A percentile compares a stretch with the other conserved stretches of the same genome.
Evolutionary conservation across 139 green algal genomes (phyloP).

Genomic region (Pleodorina starrii): DNA sequence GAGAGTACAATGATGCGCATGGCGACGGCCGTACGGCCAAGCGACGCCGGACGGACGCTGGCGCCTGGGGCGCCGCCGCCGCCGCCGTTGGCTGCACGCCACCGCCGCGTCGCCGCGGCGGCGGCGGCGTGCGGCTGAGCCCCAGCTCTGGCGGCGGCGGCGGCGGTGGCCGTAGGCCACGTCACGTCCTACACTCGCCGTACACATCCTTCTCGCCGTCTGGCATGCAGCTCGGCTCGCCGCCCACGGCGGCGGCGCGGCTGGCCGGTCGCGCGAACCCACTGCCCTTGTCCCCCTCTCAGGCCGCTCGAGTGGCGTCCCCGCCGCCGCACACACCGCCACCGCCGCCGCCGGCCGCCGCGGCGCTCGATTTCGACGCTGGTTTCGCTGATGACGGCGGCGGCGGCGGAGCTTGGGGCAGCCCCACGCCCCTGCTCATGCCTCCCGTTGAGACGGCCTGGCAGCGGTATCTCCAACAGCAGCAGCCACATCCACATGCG

Average conservation of each 20-base stretch:
- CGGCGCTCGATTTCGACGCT: not conserved
- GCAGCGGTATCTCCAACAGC: constrained; percentile 20
- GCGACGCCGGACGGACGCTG: not conserved
- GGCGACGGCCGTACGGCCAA: not conserved
- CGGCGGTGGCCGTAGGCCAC: not conserved
- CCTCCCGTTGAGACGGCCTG: not conserved
- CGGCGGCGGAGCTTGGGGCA: not conserved
- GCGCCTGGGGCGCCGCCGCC: not conserved
- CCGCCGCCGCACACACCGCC: not conserved
- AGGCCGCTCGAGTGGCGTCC: not conserved
- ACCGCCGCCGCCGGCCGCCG: not conserved
- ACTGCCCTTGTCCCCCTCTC: not conserved
- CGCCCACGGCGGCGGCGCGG: not conserved
- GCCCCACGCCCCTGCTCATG: not conserved
- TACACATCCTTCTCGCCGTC: not conserved
- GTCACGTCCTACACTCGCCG: not conserved
- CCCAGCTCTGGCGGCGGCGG: not conserved
- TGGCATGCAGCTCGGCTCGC: not conserved
- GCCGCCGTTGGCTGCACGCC: not conserved
- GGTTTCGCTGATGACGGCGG: not conserved
- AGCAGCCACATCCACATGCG: not conserved
- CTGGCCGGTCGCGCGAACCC: not conserved
- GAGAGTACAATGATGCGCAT: not conserved
- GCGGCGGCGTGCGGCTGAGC: not conserved
- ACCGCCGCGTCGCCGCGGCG: not conserved